Evolutionary conservation across 495 filamentous ascomycete species (phyloP).

Genomic region (Aspergillus asperescens): DNA sequence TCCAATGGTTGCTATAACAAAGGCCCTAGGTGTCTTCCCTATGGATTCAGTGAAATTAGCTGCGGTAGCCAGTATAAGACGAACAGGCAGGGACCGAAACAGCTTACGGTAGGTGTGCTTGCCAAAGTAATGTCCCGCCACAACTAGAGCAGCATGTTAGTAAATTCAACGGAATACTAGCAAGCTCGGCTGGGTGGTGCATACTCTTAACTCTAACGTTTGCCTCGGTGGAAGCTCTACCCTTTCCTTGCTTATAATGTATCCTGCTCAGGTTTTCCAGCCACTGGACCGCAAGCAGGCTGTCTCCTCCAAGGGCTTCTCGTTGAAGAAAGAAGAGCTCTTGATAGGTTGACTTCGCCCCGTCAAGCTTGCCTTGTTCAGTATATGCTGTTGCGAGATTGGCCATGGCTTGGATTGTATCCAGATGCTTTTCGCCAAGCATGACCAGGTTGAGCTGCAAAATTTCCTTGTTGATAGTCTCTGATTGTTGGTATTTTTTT

Average conservation of each 20-base stretch:
- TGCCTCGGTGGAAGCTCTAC: not conserved
- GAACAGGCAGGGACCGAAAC: not conserved
- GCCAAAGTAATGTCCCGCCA: not conserved
- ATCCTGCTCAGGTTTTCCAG: not conserved
- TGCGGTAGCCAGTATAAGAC: not conserved
- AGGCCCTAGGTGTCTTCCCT: not conserved
- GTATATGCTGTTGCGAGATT: slow-evolving; percentile 11
- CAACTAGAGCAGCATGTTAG: not conserved
- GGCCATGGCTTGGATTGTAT: not conserved
- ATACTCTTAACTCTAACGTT: not conserved
- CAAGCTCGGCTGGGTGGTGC: not conserved
- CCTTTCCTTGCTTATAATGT: not conserved
- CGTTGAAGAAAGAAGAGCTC: not conserved
- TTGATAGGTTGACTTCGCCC: not conserved
- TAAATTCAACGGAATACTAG: not conserved
- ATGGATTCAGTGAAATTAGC: not conserved
- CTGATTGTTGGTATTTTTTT: not conserved
- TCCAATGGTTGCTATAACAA: not conserved
- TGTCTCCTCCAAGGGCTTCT: not conserved
- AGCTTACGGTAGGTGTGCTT: not conserved
- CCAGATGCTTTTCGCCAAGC: not conserved
- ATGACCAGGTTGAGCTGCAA: not conserved
- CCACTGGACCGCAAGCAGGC: not conserved
- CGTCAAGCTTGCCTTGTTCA: not conserved
- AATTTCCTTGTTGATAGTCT: not conserved